A percentile compares a stretch with the other conserved stretches of the same genome.
These are phyloP conservation scores for Cyclospora cayetanensis DNA, from an alignment of 169 alveolate species.

Conservation along the genomic window DNA sequence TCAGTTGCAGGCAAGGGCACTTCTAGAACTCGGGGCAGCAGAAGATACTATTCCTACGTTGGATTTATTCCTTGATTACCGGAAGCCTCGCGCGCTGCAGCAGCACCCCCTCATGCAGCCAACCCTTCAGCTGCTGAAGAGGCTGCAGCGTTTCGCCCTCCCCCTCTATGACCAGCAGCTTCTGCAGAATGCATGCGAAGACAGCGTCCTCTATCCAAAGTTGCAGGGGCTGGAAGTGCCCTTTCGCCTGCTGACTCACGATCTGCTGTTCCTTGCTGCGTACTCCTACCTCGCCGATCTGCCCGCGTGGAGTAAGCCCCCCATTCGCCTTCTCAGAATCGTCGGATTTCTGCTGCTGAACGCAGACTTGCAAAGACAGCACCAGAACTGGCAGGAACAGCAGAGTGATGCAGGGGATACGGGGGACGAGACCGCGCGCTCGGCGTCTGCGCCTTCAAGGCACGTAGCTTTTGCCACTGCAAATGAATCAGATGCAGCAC, in stretches of 20 bases:
- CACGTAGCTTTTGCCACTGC: not conserved
- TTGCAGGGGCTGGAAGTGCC: slow-evolving; percentile 80
- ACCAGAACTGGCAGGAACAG: not conserved
- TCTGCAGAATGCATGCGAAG: slow-evolving; percentile 80
- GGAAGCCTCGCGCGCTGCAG: slow-evolving; percentile 70
- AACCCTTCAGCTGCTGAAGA: slow-evolving; percentile 72
- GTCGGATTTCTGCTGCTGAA: slow-evolving; percentile 75
- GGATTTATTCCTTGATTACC: slow-evolving; percentile 75
- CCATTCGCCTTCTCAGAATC: slow-evolving; percentile 75
- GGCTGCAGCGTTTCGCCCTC: slow-evolving; percentile 78
- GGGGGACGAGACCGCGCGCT: not conserved
- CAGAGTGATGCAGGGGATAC: not conserved
- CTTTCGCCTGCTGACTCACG: slow-evolving; percentile 79
- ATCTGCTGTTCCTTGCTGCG: slow-evolving; percentile 76
- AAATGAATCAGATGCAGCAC: not conserved
- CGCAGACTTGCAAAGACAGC: not conserved
- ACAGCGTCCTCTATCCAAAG: slow-evolving; percentile 74
- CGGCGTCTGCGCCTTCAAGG: not conserved
- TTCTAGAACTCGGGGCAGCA: slow-evolving; percentile 14
- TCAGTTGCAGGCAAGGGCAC: not conserved
- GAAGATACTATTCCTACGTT: slow-evolving; percentile 73
- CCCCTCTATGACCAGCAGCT: slow-evolving; percentile 80
- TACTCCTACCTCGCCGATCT: slow-evolving; percentile 79
- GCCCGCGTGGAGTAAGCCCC: slow-evolving; percentile 82
- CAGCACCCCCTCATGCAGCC: slow-evolving; percentile 69